Conservation (phyloP, 2,329 filamentous ascomycete species). For the Fusarium buharicum region DNA sequence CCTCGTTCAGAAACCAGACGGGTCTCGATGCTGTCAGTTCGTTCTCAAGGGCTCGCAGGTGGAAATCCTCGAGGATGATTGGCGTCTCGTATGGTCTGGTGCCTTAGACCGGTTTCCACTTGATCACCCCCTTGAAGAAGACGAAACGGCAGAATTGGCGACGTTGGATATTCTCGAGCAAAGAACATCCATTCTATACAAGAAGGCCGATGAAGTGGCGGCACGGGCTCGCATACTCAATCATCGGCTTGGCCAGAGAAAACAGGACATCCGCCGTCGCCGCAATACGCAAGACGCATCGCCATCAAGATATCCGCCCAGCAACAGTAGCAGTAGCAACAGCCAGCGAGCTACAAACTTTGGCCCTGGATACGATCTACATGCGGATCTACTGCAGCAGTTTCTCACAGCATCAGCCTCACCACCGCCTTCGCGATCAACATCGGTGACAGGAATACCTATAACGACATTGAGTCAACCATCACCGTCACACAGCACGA, state of each 20-base stretch:
- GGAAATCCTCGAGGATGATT: conserved; percentile 90
- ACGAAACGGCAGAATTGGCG: conserved; percentile 85
- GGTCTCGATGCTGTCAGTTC: conserved; percentile 80
- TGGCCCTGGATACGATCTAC: conserved; percentile 58
- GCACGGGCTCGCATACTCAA: conserved; percentile 77
- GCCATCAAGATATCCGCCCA: conserved; percentile 51
- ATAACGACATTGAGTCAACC: conserved; percentile 40
- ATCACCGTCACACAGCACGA: conserved; percentile 42
- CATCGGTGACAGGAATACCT: conserved; percentile 44
- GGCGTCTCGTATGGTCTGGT: conserved; percentile 82
- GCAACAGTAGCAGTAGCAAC: conserved; percentile 42
- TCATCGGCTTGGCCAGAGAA: conserved; percentile 68
- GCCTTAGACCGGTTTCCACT: conserved; percentile 83
- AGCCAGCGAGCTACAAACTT: conserved; percentile 41
- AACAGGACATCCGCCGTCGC: conserved; percentile 47
- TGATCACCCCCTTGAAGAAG: conserved; percentile 82
- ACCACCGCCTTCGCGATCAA: conserved; percentile 43
- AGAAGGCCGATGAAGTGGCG: conserved; percentile 79
- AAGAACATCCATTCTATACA: conserved; percentile 79
- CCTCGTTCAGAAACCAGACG: conserved; percentile 74
- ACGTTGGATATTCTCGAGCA: conserved; percentile 86
- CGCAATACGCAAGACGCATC: conserved; percentile 48
- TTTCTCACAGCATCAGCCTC: conserved; percentile 51
- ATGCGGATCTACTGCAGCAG: conserved; percentile 66
- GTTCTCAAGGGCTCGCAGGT: conserved; percentile 82